Evolutionary conservation across 2,329 filamentous ascomycete species (phyloP), one percentile per base, ranked within the genome.

Genomic region (Clonostachys sp.): DNA sequence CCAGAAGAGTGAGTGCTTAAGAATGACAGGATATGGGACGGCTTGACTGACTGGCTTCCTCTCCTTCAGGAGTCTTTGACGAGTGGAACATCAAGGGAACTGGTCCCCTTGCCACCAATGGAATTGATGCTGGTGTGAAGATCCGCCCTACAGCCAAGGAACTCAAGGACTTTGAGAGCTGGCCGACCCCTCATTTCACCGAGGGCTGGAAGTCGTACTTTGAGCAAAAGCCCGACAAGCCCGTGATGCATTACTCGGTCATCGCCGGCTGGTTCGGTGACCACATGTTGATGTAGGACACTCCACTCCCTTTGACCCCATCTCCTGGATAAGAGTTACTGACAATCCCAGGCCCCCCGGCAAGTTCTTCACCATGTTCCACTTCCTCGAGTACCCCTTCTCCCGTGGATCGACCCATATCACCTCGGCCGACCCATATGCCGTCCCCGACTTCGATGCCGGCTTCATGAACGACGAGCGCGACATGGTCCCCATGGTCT

Each of bases 381-480:
- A 89, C 64, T 90, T 89, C 78, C 65, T 89, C 55, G 83, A 88
- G 68, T 89, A 88, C 57, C 86, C 86, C 1, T 89, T 89, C 77
- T 87, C 83, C 14, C 81, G 86, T 55, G 86, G 87, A 9, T 82
- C 67, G 45, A 88, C 80, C 3, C 83, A 89, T 65, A 88, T 90
- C 61, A 77, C 73, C 50, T 85, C 79, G n/a, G 69, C 86, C 4
- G 80, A 88, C 56, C 84, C 86, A 14, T 91, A 91, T 59, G 87
- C 84, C 42, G 71, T 74, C 13, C 87, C 87, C 0, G 87, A 91
- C 68, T 91, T 91, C 57, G 87, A 91, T 61, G 80, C 85, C 2
- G 86, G 87, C 18, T 91, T 91, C 72, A 90, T 91, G 87, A 91
- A 89, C 57, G 87, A 91, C 66, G 85, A 89, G 67, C 77, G 87